Base-by-base conservation (phyloP, 2,329 filamentous ascomycete genomes). In the Cladophialophora exuberans region DNA sequence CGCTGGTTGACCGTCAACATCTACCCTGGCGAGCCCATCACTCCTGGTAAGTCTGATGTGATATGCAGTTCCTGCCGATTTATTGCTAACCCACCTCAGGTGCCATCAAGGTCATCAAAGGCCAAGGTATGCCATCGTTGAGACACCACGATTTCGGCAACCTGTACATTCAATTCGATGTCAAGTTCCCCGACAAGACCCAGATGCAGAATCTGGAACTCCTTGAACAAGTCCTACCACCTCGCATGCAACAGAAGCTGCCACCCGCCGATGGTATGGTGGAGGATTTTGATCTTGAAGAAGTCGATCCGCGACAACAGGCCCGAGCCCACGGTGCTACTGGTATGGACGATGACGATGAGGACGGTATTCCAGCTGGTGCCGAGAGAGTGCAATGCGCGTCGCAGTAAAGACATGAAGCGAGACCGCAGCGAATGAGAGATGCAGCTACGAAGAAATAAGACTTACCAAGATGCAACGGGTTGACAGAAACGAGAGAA, bases 71-170 rank as follows among this genome's bases (percentile, higher is more conserved):
- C 5, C n/a, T 6, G 66, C 10, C 10, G 20, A 22, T 1, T 10
- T 23, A 3, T 20, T 17, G 20, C 51, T 54, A 41, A 54, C 50
- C 57, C 39, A 23, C 11, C 43, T 52, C 65, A 96, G 94, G 89
- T 65, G 81, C 90, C 64, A 83, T 97, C 72, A 97, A 97, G 80
- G 88, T 96, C 75, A 87, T 99, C 68, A 89, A 90, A 63, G 92
- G 91, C 62, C 94, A 99, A 76, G 94, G 94, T 72, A 99, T 99
- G 94, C 94, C 94, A 36, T 95, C 94, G 3, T 88, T 85, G 75
- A 86, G 94, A 66, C 94, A 97, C 75, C 94, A 99, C 80, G 89
- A 97, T 75, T 86, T 83, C 70, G 94, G 94, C 68, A 97, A 99
- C 77, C 81, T 99, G 66, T 99, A 94, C 79, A 91, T 99, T 69